phyloP scores from a whole-genome alignment of 1,284 basidiomycete genomes.

The Boletus semigastroideus region DNA sequence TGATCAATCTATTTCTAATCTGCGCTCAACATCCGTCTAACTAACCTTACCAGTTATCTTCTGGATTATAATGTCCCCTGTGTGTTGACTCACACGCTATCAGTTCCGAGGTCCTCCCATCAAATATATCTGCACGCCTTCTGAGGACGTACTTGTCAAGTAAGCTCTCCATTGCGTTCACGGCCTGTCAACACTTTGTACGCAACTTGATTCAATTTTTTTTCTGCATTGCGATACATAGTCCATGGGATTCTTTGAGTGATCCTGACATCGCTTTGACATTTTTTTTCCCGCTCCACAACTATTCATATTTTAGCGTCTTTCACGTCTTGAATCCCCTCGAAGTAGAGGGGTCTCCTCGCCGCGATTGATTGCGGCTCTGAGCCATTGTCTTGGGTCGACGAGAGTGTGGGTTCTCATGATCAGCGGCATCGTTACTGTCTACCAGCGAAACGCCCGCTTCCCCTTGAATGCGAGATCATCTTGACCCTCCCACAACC shows the following conservation, averaged over 20 bases:
- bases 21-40: constrained; percentile 1
- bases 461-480: neutral
- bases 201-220: constrained; percentile 12
- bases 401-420: neutral
- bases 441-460: neutral
- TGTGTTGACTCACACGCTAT: neutral
- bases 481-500: constrained; percentile 10
- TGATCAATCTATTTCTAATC: constrained; percentile 7
- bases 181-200: constrained; percentile 4
- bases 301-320: constrained; percentile 2
- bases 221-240: neutral
- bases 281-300: constrained; percentile 13
- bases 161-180: constrained; percentile 12
- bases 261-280: constrained; percentile 14
- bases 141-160: neutral
- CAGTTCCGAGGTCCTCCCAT: neutral
- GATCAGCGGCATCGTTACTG: neutral
- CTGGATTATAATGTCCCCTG: neutral
- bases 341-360: neutral
- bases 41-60: neutral
- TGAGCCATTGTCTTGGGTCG: neutral
- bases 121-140: neutral
- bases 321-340: constrained; percentile 4
- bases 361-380: constrained; percentile 2
- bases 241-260: constrained; percentile 12